Conservation (phyloP, 2,329 filamentous ascomycete genomes). For the Curvularia sp. region DNA sequence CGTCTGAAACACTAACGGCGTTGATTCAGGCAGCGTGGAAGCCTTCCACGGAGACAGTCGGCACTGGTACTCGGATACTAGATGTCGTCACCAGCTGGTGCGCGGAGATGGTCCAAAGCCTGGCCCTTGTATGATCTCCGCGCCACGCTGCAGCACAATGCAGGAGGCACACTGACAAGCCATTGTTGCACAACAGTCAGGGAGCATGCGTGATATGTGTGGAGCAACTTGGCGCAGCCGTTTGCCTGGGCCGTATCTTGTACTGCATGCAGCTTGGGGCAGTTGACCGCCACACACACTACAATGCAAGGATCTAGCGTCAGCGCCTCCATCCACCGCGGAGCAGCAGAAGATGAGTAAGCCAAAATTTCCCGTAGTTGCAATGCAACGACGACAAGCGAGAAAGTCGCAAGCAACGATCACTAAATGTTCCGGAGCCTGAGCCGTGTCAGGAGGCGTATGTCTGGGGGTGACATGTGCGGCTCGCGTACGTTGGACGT, state of each 20-base stretch:
- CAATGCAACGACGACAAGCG: not conserved
- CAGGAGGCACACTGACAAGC: not conserved
- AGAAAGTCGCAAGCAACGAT: not conserved
- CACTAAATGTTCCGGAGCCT: not conserved
- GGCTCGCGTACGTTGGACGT: not conserved
- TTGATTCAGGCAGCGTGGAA: not conserved
- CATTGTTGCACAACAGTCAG: not conserved
- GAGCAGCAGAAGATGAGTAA: not conserved
- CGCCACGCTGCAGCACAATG: not conserved
- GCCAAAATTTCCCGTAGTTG: not conserved
- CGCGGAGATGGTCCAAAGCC: not conserved
- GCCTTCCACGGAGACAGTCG: not conserved
- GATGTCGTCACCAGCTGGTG: not conserved
- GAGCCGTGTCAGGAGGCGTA: not conserved
- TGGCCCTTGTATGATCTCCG: not conserved
- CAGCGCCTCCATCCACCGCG: not conserved
- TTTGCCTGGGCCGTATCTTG: not conserved
- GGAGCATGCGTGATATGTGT: not conserved
- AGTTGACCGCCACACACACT: not conserved
- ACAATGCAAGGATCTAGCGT: not conserved
- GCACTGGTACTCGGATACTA: not conserved
- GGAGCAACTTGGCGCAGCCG: not conserved
- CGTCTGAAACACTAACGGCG: not conserved
- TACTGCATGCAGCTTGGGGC: not conserved
- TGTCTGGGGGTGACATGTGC: not conserved